These are phyloP conservation scores for Botrytis squamosa DNA, from an alignment of 2,329 filamentous ascomycete species.

Conservation along the genomic window DNA sequence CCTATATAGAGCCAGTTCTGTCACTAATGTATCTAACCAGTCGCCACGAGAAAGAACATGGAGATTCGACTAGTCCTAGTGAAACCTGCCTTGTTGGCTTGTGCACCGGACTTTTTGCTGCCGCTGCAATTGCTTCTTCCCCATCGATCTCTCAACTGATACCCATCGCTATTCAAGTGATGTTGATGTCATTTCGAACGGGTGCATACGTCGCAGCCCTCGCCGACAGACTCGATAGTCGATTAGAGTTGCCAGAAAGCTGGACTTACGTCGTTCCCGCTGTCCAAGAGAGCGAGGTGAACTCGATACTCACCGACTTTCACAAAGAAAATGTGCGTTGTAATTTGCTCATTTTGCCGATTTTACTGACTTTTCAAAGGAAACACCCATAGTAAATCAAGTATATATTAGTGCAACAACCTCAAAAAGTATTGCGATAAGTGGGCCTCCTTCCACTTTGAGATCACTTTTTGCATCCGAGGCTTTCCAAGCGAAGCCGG, in stretches of 20 bases:
- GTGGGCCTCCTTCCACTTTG: slow-evolving; percentile 19
- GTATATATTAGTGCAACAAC: slow-evolving; percentile 19
- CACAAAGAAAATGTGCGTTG: slow-evolving; percentile 51
- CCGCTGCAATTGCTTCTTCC: slow-evolving; percentile 21
- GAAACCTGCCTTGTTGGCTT: slow-evolving; percentile 22
- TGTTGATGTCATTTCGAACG: slow-evolving; percentile 18
- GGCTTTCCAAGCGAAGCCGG: slow-evolving; percentile 13
- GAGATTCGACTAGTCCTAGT: slow-evolving; percentile 3
- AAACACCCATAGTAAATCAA: slow-evolving; percentile 48
- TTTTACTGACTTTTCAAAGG: slow-evolving; percentile 7
- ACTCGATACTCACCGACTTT: slow-evolving; percentile 54
- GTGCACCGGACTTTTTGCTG: slow-evolving; percentile 21
- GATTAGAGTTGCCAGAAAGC: slow-evolving; percentile 50
- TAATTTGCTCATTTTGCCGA: background rate
- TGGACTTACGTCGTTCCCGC: slow-evolving; percentile 68
- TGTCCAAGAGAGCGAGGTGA: slow-evolving; percentile 51
- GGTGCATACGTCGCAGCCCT: slow-evolving; percentile 23
- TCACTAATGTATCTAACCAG: slow-evolving; percentile 9
- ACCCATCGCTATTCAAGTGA: slow-evolving; percentile 20
- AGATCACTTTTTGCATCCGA: slow-evolving; percentile 18
- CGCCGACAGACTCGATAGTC: slow-evolving; percentile 30
- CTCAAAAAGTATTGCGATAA: slow-evolving; percentile 21
- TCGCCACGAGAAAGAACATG: slow-evolving; percentile 20
- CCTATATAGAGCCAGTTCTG: background rate
- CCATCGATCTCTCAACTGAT: slow-evolving; percentile 19